Evolutionary conservation across 2,329 filamentous ascomycete genomes (phyloP).

Genomic region (Penicillium sp.): DNA sequence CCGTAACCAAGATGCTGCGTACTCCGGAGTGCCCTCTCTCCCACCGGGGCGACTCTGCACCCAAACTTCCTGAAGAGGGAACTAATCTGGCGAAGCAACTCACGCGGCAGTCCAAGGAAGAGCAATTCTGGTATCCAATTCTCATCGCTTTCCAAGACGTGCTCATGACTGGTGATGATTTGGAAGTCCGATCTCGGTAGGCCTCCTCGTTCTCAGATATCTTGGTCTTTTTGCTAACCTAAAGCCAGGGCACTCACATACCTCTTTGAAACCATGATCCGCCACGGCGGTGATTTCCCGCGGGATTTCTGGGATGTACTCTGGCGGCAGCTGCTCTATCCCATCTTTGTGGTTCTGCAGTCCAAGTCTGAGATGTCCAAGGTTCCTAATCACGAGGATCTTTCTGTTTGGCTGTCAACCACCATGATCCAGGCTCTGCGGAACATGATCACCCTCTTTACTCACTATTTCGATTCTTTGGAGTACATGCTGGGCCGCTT

Average conservation of each 20-base stretch:
- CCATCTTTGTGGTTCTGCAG: constrained; percentile 96
- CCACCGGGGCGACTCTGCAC: constrained; percentile 50
- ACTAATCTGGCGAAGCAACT: constrained; percentile 57
- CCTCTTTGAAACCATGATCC: constrained; percentile 88
- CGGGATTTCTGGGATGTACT: constrained; percentile 97
- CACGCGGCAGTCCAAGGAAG: constrained; percentile 81
- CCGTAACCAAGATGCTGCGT: constrained; percentile 89
- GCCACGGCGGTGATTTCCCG: constrained; percentile 86
- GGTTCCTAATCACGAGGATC: constrained; percentile 88
- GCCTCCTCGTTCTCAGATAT: constrained; percentile 1
- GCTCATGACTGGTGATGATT: constrained; percentile 96
- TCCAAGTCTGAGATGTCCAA: constrained; percentile 96
- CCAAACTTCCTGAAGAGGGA: constrained; percentile 41
- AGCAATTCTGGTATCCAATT: constrained; percentile 98
- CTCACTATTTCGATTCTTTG: constrained; percentile 92
- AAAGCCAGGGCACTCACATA: constrained; percentile 70
- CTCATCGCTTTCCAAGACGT: constrained; percentile 98
- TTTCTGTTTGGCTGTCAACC: constrained; percentile 97
- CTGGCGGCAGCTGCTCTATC: constrained; percentile 93
- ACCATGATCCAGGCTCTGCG: constrained; percentile 98
- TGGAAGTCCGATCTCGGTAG: constrained; percentile 76
- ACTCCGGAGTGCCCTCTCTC: constrained; percentile 93
- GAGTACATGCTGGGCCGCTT: constrained; percentile 99
- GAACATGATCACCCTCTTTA: constrained; percentile 98
- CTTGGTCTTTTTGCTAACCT: constrained; percentile 5